phyloP scores from a whole-genome alignment of 176 grass and related monocot genomes.

The Puccinellia tenuiflora region DNA sequence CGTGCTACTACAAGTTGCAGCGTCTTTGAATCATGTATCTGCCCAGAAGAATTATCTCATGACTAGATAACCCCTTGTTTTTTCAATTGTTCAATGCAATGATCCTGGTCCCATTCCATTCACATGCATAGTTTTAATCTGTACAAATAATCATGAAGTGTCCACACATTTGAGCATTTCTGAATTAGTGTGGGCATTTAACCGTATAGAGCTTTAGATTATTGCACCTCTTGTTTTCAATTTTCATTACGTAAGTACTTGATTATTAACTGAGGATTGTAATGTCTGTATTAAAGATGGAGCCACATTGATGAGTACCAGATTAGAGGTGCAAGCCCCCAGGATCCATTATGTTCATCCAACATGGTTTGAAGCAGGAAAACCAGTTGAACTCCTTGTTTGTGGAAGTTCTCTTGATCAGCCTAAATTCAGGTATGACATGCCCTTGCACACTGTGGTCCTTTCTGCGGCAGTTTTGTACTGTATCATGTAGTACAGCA shows the following conservation, averaged over 20 bases:
- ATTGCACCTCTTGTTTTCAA: not conserved
- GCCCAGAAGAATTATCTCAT: not conserved
- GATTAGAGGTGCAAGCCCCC: slow-evolving; percentile 71
- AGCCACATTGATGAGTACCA: slow-evolving; percentile 71
- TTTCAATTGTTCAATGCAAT: slow-evolving; percentile 10
- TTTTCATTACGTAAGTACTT: not conserved
- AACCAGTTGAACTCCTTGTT: slow-evolving; percentile 67
- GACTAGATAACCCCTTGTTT: not conserved
- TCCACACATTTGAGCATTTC: not conserved
- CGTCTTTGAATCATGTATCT: not conserved
- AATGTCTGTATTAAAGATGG: slow-evolving; percentile 50
- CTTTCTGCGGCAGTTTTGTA: not conserved
- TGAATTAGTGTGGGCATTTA: not conserved
- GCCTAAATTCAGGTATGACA: slow-evolving; percentile 72
- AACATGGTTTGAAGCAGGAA: slow-evolving; percentile 87
- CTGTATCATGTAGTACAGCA: not conserved
- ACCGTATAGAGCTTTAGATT: not conserved
- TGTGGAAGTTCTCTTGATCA: slow-evolving; percentile 88
- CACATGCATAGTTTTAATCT: not conserved
- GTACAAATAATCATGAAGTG: slow-evolving; percentile 1
- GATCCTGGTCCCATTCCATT: not conserved
- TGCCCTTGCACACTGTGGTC: not conserved
- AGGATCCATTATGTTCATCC: slow-evolving; percentile 92
- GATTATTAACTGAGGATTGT: slow-evolving; percentile 14
- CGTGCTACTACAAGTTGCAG: not conserved